Percentiles rank a stretch among this genome's conserved stretches.
Conservation (phyloP, 2,329 filamentous ascomycete species). For the Neofusicoccum cordaticola region DNA sequence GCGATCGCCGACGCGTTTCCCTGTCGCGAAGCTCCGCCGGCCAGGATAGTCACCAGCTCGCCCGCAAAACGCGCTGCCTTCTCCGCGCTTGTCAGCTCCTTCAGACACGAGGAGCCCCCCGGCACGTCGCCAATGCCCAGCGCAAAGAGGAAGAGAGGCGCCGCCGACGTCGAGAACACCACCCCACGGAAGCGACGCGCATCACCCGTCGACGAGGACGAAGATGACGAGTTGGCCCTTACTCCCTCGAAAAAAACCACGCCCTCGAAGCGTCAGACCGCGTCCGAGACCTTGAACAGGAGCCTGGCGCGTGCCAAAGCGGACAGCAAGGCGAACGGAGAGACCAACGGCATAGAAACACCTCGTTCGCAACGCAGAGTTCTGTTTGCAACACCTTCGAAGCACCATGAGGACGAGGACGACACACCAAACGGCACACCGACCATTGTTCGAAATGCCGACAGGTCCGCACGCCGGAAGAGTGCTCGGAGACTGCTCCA, state of each 20-base stretch:
- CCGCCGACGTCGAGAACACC: neutral
- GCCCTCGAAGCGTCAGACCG: slow-evolving; percentile 8
- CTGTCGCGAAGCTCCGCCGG: neutral
- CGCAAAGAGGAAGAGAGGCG: slow-evolving; percentile 13
- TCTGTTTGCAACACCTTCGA: slow-evolving; percentile 46
- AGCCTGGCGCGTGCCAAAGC: slow-evolving; percentile 20
- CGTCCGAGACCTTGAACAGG: slow-evolving; percentile 20
- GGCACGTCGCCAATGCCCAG: slow-evolving; percentile 6
- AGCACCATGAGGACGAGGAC: slow-evolving; percentile 31
- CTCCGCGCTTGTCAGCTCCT: neutral
- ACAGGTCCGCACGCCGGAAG: slow-evolving; percentile 83
- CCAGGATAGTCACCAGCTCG: slow-evolving; percentile 1
- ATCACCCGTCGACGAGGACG: neutral
- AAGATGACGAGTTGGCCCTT: slow-evolving; percentile 9
- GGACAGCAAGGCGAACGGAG: slow-evolving; percentile 25
- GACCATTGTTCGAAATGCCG: slow-evolving; percentile 65
- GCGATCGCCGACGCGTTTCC: slow-evolving; percentile 12
- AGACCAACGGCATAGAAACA: slow-evolving; percentile 31
- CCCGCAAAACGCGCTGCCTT: neutral
- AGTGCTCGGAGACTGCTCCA: slow-evolving; percentile 75
- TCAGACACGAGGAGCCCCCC: neutral
- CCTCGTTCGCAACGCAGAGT: slow-evolving; percentile 46
- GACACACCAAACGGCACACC: slow-evolving; percentile 65
- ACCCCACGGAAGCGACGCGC: slow-evolving; percentile 11
- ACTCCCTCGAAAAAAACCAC: slow-evolving; percentile 9